Evolutionary conservation across 805 yeast species (phyloP), one percentile per base, ranked within the genome.

Genomic region (Ogataea paradorogensis): DNA sequence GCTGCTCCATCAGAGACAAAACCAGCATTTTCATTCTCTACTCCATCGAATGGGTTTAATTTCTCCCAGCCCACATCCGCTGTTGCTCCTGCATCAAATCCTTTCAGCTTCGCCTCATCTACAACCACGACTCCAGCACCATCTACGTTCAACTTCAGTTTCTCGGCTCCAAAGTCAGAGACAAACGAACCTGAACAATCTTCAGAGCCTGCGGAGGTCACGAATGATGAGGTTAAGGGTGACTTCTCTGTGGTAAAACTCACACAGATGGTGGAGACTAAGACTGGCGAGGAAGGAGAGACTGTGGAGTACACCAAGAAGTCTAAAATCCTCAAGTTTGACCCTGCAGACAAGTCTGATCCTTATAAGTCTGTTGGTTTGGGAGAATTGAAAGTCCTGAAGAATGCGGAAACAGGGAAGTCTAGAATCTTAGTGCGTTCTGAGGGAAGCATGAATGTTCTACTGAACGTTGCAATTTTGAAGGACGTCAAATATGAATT

Each of bases 251-350:
- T 70, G 11, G 71, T 62, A 31, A 62, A 62, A 41, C 68, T 76
- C 43, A 63, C 67, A 15, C 73, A 77, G 33, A 70, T 80, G 39
- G 69, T 80, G 9, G 76, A 74, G 5, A 74, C 68, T 13, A 69
- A 73, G 50, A 84, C 91, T 7, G 97, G 96, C 14, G 97, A 91
- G 64, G 96, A 89, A 63, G 73, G 77, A 38, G 97, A 91, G 64
- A 77, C 70, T 1, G 58, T 71, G 0, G 53, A 76, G 18, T 84
- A 74, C 51, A 74, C 81, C 30, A 81, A 84, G 52, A 74, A 84
- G 53, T 74, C 91, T 4, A 88, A 88, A 55, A 67, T 88, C 32
- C 78, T 79, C 75, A 68, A 79, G 41, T 76, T 75, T 34, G 74
- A 76, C 33, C 59, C 76, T 2, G 71, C 68, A 15, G 71, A 76